Conservation (phyloP, 202 grass and related monocot genomes). For the Hordeum pubiflorum region DNA sequence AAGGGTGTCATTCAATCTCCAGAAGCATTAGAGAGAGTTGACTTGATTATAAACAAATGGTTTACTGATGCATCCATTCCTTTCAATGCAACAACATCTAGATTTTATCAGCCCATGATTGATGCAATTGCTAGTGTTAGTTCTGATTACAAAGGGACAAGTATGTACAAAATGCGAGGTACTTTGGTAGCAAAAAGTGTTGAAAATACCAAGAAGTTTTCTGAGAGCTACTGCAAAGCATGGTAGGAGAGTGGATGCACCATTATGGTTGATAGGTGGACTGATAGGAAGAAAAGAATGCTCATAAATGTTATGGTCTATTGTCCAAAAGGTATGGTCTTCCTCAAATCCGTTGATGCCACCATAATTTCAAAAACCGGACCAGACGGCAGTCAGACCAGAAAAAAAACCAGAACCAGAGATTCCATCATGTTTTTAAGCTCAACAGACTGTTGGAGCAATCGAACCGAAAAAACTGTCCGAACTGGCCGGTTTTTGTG, state of each 20-base stretch:
- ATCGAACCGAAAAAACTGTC: too few species aligned
- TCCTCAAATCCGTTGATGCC: constrained; percentile 22
- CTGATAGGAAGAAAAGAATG: not conserved
- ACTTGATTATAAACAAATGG: not conserved
- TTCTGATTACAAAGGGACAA: not conserved
- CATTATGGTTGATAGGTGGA: not conserved
- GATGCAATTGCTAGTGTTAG: not conserved
- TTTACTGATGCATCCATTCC: too few species aligned
- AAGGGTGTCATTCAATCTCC: not conserved
- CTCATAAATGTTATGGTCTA: not conserved
- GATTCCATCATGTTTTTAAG: too few species aligned
- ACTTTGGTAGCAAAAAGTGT: not conserved
- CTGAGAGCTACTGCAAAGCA: not conserved
- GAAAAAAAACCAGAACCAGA: too few species aligned
- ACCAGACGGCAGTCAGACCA: too few species aligned
- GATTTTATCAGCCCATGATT: not conserved
- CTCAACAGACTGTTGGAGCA: too few species aligned
- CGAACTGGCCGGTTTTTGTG: too few species aligned
- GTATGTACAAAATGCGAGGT: not conserved
- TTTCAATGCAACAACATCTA: not conserved
- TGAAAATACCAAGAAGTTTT: constrained; percentile 15
- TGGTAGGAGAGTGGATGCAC: constrained; percentile 1
- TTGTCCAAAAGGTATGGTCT: not conserved
- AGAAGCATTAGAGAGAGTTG: not conserved
- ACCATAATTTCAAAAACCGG: not conserved